Percentiles rank a stretch among this genome's conserved stretches.
phyloP scores from a whole-genome alignment of 2,329 filamentous ascomycete species.

The Nigrograna mackinnonii region DNA sequence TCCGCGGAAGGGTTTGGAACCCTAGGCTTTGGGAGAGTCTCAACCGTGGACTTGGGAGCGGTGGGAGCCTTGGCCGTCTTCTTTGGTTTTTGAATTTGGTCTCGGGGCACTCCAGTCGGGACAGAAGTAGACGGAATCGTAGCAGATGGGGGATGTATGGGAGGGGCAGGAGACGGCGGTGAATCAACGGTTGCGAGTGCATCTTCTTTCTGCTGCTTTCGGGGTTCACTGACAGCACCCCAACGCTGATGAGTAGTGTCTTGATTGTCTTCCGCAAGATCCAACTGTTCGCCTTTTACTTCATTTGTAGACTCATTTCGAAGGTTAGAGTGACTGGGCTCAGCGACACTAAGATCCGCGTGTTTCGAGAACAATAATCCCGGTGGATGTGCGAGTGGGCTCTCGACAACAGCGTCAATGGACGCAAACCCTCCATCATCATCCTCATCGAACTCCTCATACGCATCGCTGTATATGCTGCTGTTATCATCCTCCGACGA shows the following conservation, averaged over 20 bases:
- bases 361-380: slow-evolving; percentile 26
- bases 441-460: slow-evolving; percentile 69
- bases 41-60: not conserved
- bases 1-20: slow-evolving; percentile 22
- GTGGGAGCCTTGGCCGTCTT: not conserved
- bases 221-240: slow-evolving; percentile 66
- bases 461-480: slow-evolving; percentile 76
- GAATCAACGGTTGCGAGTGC: slow-evolving; percentile 21
- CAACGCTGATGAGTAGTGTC: slow-evolving; percentile 71
- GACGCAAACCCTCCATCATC: slow-evolving; percentile 72
- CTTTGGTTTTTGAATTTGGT: no score
- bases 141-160: no score
- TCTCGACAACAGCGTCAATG: slow-evolving; percentile 71
- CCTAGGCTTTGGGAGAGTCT: slow-evolving; percentile 23
- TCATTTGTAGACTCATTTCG: slow-evolving; percentile 9
- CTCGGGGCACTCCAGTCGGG: no score
- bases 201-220: slow-evolving; percentile 58
- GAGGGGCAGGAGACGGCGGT: slow-evolving; percentile 50
- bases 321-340: slow-evolving; percentile 14
- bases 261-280: slow-evolving; percentile 59
- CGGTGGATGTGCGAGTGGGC: slow-evolving; percentile 47
- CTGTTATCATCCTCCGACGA: slow-evolving; percentile 39
- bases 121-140: no score
- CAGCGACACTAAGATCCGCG: slow-evolving; percentile 19
- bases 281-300: slow-evolving; percentile 10